These are phyloP conservation scores for Solanum chiquidenum DNA, from an alignment of 257 asterid species.

Conservation along the genomic window DNA sequence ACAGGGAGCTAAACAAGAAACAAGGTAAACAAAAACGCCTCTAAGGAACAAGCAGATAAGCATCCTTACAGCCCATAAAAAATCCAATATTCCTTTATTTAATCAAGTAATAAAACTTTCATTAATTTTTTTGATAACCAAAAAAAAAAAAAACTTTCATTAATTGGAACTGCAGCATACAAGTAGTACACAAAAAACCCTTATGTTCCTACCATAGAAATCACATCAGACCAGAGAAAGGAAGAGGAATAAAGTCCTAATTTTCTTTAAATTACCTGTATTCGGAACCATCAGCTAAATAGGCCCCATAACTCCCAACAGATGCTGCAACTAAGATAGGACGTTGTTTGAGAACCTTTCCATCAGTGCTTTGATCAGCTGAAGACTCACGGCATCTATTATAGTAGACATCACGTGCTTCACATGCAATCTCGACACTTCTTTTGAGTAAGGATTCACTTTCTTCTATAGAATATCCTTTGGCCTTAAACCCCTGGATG, in stretches of 20 bases:
- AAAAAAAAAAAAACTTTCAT: background rate
- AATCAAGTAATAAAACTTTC: background rate
- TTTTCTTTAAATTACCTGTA: conserved; percentile 47
- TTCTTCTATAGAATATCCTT: conserved; percentile 68
- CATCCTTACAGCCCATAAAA: background rate
- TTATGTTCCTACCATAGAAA: background rate
- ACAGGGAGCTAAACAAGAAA: background rate
- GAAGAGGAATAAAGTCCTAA: background rate
- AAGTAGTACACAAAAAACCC: background rate
- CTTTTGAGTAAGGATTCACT: conserved; percentile 61
- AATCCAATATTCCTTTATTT: background rate
- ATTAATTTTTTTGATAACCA: background rate
- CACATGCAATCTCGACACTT: conserved; percentile 75
- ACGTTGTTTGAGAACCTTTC: conserved; percentile 54
- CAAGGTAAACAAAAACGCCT: background rate
- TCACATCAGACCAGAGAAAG: background rate
- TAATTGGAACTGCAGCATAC: background rate
- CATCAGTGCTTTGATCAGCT: conserved; percentile 20
- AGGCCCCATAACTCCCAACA: conserved; percentile 92
- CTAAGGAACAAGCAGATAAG: background rate
- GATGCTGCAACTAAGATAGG: conserved; percentile 80
- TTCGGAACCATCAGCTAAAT: conserved; percentile 89
- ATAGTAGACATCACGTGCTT: conserved; percentile 61
- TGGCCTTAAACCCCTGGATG: conserved; percentile 74
- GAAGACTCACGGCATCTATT: conserved; percentile 38